Evolutionary conservation across 2,329 filamentous ascomycete species (phyloP), one percentile per base, ranked within the genome.

Genomic region (Aspergillus eucalypticola): DNA sequence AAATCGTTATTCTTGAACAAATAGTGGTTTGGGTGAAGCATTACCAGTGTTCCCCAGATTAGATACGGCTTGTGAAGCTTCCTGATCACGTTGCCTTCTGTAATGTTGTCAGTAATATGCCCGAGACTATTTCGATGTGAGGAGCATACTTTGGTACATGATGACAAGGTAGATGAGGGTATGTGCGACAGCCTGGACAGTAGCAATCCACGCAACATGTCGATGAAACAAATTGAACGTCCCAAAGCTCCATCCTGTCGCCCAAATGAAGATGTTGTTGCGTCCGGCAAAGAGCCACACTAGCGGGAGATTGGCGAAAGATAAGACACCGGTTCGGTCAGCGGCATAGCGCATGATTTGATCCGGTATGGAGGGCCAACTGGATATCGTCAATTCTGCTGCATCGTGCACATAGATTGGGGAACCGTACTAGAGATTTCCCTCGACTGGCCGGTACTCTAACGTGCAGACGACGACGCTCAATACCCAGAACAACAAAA

Each of bases 201-300:
- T 87, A 5, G 86, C 81, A 2, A 89, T 79, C 17, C 88, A 79
- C 0, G 88, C 88, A 3, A 88, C 79, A 80, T 86, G 87, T 0
- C 88, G 84, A 71, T 90, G 88, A 55, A 90, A 89, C 42, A 85
- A 81, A 64, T 86, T 90, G 67, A 86, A 90, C 0, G 85, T 86
- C 1, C 82, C 81, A 69, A 88, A 90, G 10, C 84, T 86, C 87
- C 88, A 90, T 0, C 88, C 88, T 0, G 88, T 90, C 0, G 86
- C 69, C 85, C 85, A 88, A 57, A 89, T 76, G 15, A 90, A 79
- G 0, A 87, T 67, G 54, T 90, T 89, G 62, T 90, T 91, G 8
- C 88, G 79, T 69, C 85, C 84, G 0, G 84, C 85, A 64, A 90
- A 90, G 0, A 90, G 72, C 86, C 87, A 90, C 0, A 90, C 75